A percentile compares a stretch with the other conserved stretches of the same genome.
These are phyloP conservation scores for Physaria fendleri DNA, from an alignment of 345 rosid species.

Conservation along the genomic window DNA sequence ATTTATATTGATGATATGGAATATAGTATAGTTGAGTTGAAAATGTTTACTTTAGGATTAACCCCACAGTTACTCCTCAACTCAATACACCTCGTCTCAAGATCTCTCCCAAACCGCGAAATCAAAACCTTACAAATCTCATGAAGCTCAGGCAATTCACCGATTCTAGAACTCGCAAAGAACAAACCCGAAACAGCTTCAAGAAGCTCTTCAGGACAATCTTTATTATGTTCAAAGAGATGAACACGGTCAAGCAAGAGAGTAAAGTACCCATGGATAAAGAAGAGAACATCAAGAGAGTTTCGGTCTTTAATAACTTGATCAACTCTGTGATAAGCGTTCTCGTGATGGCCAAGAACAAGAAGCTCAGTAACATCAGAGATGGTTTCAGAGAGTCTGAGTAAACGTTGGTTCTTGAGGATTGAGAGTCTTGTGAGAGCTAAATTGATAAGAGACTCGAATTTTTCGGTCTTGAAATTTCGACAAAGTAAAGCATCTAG, in stretches of 20 bases:
- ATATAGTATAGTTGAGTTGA: slow-evolving; percentile 8
- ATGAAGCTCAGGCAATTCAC: slow-evolving; percentile 89
- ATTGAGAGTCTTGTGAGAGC: slow-evolving; percentile 65
- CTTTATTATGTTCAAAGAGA: slow-evolving; percentile 60
- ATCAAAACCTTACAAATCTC: slow-evolving; percentile 59
- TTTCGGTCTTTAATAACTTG: slow-evolving; percentile 59
- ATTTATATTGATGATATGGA: not conserved
- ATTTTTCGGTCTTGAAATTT: slow-evolving; percentile 53
- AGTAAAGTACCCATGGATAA: slow-evolving; percentile 61
- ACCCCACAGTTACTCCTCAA: slow-evolving; percentile 76
- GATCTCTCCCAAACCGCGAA: slow-evolving; percentile 71
- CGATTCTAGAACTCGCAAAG: slow-evolving; percentile 70
- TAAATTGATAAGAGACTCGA: slow-evolving; percentile 49
- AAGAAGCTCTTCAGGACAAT: slow-evolving; percentile 68
- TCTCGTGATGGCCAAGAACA: slow-evolving; percentile 54
- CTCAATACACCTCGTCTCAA: slow-evolving; percentile 64
- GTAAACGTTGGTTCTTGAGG: slow-evolving; percentile 65
- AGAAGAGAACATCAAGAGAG: slow-evolving; percentile 52
- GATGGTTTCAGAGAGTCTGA: slow-evolving; percentile 43
- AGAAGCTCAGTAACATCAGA: slow-evolving; percentile 83
- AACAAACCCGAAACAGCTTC: slow-evolving; percentile 72
- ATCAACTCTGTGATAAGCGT: slow-evolving; percentile 63
- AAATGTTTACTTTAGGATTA: slow-evolving; percentile 41
- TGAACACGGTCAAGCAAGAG: slow-evolving; percentile 55
- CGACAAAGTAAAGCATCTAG: slow-evolving; percentile 69